These are phyloP conservation scores for Penicillium sp. DNA, from an alignment of 2,329 filamentous ascomycete species.

Conservation along the genomic window DNA sequence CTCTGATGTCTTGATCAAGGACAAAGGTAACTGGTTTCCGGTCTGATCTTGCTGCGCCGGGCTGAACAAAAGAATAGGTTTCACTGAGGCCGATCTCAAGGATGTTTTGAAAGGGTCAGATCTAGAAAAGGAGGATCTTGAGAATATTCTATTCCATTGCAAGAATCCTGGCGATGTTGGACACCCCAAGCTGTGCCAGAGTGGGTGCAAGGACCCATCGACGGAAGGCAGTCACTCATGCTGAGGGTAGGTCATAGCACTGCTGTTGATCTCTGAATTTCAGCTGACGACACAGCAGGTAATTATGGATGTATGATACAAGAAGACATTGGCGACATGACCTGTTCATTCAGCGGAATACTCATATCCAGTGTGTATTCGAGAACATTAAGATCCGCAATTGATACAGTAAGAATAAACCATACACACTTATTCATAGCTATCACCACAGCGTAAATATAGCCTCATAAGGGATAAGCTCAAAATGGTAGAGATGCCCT, in stretches of 20 bases:
- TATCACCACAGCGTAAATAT: background rate
- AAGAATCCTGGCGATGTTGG: constrained; percentile 36
- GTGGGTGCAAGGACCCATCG: constrained; percentile 27
- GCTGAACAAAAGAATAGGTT: constrained; percentile 20
- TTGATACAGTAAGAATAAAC: background rate
- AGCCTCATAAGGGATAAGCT: background rate
- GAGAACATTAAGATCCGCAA: no score
- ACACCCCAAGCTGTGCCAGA: constrained; percentile 32
- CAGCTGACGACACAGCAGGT: background rate
- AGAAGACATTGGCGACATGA: background rate
- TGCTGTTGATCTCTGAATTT: background rate
- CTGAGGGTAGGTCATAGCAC: constrained; percentile 14
- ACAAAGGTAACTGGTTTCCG: constrained; percentile 26
- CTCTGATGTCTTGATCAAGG: constrained; percentile 28
- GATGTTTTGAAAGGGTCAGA: constrained; percentile 29
- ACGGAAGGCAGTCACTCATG: constrained; percentile 33
- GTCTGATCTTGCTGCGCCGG: background rate
- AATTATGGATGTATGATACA: background rate
- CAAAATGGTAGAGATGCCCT: background rate
- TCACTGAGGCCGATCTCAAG: constrained; percentile 31
- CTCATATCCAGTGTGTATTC: background rate
- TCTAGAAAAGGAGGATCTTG: constrained; percentile 27
- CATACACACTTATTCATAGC: background rate
- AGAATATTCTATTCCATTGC: constrained; percentile 37
- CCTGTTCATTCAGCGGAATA: background rate